Conservation (phyloP, 371 early-diverging fungal species). For the Mucor racemosus region DNA sequence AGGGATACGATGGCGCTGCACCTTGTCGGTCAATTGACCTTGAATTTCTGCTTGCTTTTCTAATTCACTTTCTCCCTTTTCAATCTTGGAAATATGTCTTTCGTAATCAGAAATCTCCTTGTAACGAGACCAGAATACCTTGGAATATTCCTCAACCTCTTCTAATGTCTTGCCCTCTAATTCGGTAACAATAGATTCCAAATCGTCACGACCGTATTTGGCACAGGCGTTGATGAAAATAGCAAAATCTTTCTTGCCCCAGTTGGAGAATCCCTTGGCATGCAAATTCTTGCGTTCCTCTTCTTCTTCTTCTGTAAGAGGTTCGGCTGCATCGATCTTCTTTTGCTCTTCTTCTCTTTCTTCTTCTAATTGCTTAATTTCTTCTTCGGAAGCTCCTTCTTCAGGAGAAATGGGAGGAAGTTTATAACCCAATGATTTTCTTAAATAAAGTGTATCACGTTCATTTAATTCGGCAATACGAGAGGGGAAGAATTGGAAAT, state of each 20-base stretch:
- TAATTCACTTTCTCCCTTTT: slow-evolving; percentile 86
- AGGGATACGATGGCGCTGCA: slow-evolving; percentile 76
- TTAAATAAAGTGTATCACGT: slow-evolving; percentile 72
- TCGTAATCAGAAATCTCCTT: slow-evolving; percentile 86
- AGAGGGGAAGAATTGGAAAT: slow-evolving; percentile 94
- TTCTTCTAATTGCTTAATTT: slow-evolving; percentile 62
- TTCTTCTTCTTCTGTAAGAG: slow-evolving; percentile 88
- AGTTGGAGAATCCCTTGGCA: slow-evolving; percentile 86
- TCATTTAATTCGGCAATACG: slow-evolving; percentile 83
- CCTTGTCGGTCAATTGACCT: slow-evolving; percentile 74
- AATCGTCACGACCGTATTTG: slow-evolving; percentile 82
- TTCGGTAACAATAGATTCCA: slow-evolving; percentile 79
- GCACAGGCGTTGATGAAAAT: slow-evolving; percentile 91
- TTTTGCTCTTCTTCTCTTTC: slow-evolving; percentile 81
- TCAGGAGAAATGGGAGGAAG: slow-evolving; percentile 42
- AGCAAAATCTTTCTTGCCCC: slow-evolving; percentile 94
- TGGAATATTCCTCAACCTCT: slow-evolving; percentile 84
- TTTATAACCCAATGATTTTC: slow-evolving; percentile 71
- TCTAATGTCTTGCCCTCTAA: slow-evolving; percentile 89
- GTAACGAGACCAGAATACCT: slow-evolving; percentile 88
- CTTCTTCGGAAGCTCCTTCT: slow-evolving; percentile 46
- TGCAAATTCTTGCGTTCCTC: slow-evolving; percentile 82
- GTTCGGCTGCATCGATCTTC: slow-evolving; percentile 85
- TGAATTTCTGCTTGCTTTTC: slow-evolving; percentile 82
- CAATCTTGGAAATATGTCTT: slow-evolving; percentile 84